Evolutionary conservation across 176 grass and related monocot species (phyloP), one percentile per base, ranked within the genome.

Genomic region (Otatea glauca): DNA sequence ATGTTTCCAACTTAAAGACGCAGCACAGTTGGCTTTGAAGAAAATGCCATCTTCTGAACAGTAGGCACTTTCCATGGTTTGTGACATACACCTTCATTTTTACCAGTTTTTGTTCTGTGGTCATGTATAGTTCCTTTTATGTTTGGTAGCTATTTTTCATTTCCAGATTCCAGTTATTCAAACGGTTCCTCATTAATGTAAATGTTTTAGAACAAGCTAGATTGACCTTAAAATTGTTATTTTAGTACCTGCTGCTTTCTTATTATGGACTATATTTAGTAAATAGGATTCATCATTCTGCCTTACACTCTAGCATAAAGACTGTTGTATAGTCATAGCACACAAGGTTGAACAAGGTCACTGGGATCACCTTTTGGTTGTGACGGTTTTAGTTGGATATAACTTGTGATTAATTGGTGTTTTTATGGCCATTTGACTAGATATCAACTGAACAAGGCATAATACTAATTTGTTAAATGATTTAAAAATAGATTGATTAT

Each of bases 41-140:
- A 99, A 92, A 88, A 99, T 99, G 97, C 91, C 97, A 85, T 96
- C 97, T 79, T 93, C 93, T 63, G 93, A 99, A 90, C 89, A 99
- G 86, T 93, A 99, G 84, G 93, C 93, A 55, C 81, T 99, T 70
- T 99, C 97, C 27, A 82, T 91, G 93, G 97, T 99, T 84, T 75
- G 91, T 94, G 61, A 77, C 70, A 43, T 82, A 60, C 12, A 10
- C 64, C 29, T 72, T 80, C 68, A 25, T 76, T 7, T 87, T 77
- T 82, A 29, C 34, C 34, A 34, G 34, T 34, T 34, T 3, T 34
- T 77, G 25, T 81, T 88, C 2, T 81, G 5, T 81, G 39, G 55
- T 72, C 42, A 35, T 59, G n/a, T 77, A 73, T 25, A 43, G n/a
- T 68, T 61, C 20, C 64, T 32, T 83, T 34, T 16, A 53, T 54